These are phyloP conservation scores for Penicillium soppii DNA, from an alignment of 495 filamentous ascomycete genomes.

Conservation along the genomic window DNA sequence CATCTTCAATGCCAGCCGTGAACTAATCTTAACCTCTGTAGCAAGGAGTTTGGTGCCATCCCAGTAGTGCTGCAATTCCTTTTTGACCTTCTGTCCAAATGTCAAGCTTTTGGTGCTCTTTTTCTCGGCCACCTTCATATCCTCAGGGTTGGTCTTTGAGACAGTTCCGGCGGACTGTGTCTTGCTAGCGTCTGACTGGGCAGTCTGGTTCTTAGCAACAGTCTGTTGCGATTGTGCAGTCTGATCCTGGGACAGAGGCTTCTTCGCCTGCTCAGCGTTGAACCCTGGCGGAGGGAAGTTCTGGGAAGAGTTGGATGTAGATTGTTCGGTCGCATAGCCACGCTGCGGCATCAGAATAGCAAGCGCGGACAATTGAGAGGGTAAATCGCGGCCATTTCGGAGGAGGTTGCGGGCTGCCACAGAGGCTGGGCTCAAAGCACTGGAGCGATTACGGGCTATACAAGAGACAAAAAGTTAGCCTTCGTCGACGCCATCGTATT, in stretches of 20 bases:
- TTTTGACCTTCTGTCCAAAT: slow-evolving; percentile 86
- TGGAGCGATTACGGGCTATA: slow-evolving; percentile 37
- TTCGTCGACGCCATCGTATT: background rate
- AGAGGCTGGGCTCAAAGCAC: slow-evolving; percentile 36
- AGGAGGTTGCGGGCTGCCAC: slow-evolving; percentile 50
- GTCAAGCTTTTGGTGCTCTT: slow-evolving; percentile 85
- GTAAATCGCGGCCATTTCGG: slow-evolving; percentile 55
- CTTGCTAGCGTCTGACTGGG: slow-evolving; percentile 45
- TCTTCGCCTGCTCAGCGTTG: slow-evolving; percentile 87
- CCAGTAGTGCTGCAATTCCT: slow-evolving; percentile 92
- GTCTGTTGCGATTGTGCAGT: slow-evolving; percentile 31
- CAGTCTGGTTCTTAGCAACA: slow-evolving; percentile 26
- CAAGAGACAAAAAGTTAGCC: slow-evolving; percentile 6
- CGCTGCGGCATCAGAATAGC: slow-evolving; percentile 66
- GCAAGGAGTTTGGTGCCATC: slow-evolving; percentile 98
- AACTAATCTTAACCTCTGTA: slow-evolving; percentile 89
- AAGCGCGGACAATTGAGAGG: slow-evolving; percentile 60
- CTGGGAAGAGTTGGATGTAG: slow-evolving; percentile 54
- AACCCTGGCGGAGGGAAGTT: slow-evolving; percentile 87
- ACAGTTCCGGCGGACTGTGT: slow-evolving; percentile 1
- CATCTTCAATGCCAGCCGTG: slow-evolving; percentile 91
- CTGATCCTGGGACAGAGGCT: slow-evolving; percentile 62
- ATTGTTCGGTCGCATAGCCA: slow-evolving; percentile 70
- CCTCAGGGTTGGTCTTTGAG: slow-evolving; percentile 16
- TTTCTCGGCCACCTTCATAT: slow-evolving; percentile 60